A percentile compares a stretch with the other conserved stretches of the same genome.
phyloP scores from a whole-genome alignment of 176 grass and related monocot species.

The Paspalum notatum region DNA sequence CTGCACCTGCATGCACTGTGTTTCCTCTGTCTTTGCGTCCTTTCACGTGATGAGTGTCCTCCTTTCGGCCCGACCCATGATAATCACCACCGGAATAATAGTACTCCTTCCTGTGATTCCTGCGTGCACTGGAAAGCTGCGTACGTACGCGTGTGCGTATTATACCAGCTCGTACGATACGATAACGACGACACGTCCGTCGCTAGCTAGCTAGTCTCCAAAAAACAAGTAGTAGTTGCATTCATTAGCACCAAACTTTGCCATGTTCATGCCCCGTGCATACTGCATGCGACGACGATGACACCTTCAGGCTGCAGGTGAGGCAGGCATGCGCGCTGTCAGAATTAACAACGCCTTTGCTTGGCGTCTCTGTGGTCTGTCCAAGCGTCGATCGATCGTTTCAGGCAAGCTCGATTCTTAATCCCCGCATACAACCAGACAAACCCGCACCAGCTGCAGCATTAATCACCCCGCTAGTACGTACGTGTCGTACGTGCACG shows the following conservation, averaged over 20 bases:
- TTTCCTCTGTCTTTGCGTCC: too few relatives aligned
- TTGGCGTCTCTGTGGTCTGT: background rate
- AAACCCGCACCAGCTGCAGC: background rate
- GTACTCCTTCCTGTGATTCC: too few relatives aligned
- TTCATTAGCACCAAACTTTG: slow-evolving; percentile 1
- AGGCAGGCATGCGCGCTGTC: background rate
- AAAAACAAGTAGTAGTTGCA: background rate
- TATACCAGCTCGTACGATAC: too few relatives aligned
- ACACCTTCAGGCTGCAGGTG: background rate
- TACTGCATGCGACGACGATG: background rate
- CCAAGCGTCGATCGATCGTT: background rate
- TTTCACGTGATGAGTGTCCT: background rate
- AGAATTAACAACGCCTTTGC: background rate
- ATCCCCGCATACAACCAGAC: background rate
- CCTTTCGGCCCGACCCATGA: background rate
- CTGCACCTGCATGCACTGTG: too few relatives aligned
- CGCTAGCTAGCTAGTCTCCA: too few relatives aligned
- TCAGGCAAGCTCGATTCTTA: background rate
- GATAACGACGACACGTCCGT: background rate
- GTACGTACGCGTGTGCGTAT: slow-evolving; percentile 12
- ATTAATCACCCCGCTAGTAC: background rate
- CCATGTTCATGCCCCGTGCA: background rate
- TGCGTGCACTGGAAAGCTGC: background rate
- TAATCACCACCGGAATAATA: background rate
- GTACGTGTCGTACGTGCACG: slow-evolving; percentile 17